phyloP scores from a whole-genome alignment of 2,329 filamentous ascomycete species.

The Penicillium sp. region DNA sequence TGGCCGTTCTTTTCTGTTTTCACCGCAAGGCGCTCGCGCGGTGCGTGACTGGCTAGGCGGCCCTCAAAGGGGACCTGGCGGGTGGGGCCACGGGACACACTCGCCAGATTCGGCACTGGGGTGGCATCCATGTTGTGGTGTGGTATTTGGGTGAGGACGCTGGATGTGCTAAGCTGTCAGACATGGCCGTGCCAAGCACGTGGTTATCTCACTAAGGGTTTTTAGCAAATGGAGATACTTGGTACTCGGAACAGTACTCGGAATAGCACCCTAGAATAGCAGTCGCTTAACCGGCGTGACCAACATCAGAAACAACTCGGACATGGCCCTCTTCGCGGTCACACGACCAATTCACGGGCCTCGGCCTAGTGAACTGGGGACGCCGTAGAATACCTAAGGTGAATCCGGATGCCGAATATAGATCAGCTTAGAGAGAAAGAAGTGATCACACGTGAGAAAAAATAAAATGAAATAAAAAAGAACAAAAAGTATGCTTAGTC shows the following conservation, averaged over 20 bases:
- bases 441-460: conserved; percentile 1
- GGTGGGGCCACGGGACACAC: background rate
- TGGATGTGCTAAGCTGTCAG: background rate
- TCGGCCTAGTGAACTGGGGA: background rate
- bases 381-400: background rate
- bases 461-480: background rate
- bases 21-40: background rate
- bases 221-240: background rate
- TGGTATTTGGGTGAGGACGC: background rate
- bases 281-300: background rate
- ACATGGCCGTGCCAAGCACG: background rate
- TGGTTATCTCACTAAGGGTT: background rate
- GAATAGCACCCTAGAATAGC: background rate
- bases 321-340: conserved; percentile 4
- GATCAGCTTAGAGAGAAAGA: background rate
- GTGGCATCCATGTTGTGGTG: background rate
- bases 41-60: background rate
- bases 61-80: background rate
- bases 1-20: background rate
- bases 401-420: background rate
- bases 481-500: too few species aligned
- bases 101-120: background rate
- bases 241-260: background rate
- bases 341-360: conserved; percentile 9
- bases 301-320: background rate